Conservation (phyloP, 805 yeast genomes). For the Ogataea neopini region DNA sequence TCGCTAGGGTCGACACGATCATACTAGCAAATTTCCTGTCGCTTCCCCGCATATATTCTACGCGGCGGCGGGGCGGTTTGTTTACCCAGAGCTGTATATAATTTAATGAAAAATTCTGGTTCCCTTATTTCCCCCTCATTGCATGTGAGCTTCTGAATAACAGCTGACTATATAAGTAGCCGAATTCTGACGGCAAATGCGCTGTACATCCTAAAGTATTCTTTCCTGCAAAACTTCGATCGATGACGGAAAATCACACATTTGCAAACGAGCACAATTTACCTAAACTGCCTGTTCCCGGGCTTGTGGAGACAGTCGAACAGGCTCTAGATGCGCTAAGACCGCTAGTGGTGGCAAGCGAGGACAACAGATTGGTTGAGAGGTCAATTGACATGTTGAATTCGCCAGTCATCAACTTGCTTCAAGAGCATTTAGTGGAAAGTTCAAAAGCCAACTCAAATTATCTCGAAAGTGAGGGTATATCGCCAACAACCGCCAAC, state of each 20-base stretch:
- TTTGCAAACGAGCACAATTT: conserved; percentile 44
- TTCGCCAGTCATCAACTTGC: conserved; percentile 41
- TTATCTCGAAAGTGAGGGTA: conserved; percentile 54
- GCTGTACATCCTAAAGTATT: too few relatives aligned
- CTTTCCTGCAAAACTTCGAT: not conserved
- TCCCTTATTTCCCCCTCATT: not conserved
- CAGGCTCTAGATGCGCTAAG: conserved; percentile 57
- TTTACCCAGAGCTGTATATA: not conserved
- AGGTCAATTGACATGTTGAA: conserved; percentile 48
- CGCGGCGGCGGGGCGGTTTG: conserved; percentile 4
- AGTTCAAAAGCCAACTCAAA: conserved; percentile 45
- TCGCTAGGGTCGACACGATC: too few relatives aligned
- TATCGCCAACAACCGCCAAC: conserved; percentile 53
- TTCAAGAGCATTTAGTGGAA: conserved; percentile 56
- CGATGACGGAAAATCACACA: conserved; percentile 28
- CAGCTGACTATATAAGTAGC: not conserved
- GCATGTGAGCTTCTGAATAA: not conserved
- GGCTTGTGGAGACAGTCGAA: conserved; percentile 46
- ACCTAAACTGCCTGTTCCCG: conserved; percentile 67
- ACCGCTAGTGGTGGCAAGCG: conserved; percentile 58
- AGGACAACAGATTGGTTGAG: conserved; percentile 44
- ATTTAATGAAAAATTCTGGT: not conserved
- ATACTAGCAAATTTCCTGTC: not conserved
- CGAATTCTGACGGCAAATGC: too few relatives aligned
- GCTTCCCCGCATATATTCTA: not conserved